A percentile compares a stretch with the other conserved stretches of the same genome.
Conservation (phyloP, 1,284 basidiomycete genomes). For the Microbotryum lychnidis-dioicae region DNA sequence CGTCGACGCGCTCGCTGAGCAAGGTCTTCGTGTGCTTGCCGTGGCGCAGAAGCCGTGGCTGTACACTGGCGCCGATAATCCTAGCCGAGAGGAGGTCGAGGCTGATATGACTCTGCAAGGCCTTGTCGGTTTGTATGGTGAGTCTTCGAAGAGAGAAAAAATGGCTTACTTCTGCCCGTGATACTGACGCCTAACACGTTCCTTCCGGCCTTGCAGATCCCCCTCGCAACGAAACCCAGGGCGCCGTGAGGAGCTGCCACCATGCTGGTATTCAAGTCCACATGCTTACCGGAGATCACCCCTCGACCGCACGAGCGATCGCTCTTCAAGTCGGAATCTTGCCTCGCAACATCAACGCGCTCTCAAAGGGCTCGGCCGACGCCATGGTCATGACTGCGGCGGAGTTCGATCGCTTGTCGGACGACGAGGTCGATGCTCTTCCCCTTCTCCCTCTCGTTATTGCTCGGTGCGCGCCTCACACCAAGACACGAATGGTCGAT, state of each 20-base stretch:
- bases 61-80: slow-evolving; percentile 11
- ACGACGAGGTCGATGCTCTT: slow-evolving; percentile 53
- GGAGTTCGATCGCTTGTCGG: slow-evolving; percentile 53
- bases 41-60: slow-evolving; percentile 37
- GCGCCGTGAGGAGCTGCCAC: slow-evolving; percentile 55
- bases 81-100: slow-evolving; percentile 51
- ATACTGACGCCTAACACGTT: not conserved
- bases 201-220: slow-evolving; percentile 46
- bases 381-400: slow-evolving; percentile 31
- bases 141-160: not conserved
- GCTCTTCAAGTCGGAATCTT: slow-evolving; percentile 48
- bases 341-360: slow-evolving; percentile 38
- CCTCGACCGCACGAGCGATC: slow-evolving; percentile 41
- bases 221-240: slow-evolving; percentile 57
- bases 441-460: slow-evolving; percentile 52
- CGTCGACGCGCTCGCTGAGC: slow-evolving; percentile 51
- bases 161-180: not conserved
- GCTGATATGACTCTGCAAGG: slow-evolving; percentile 54
- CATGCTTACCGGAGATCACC: slow-evolving; percentile 52
- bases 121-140: slow-evolving; percentile 53
- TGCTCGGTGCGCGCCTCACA: slow-evolving; percentile 49
- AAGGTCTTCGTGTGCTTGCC: slow-evolving; percentile 51
- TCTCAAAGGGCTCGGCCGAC: slow-evolving; percentile 20
- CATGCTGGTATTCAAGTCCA: slow-evolving; percentile 58
- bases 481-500: slow-evolving; percentile 51